These are phyloP conservation scores for Colletotrichum graminicola DNA, from an alignment of 2,329 filamentous ascomycete genomes.

Conservation along the genomic window DNA sequence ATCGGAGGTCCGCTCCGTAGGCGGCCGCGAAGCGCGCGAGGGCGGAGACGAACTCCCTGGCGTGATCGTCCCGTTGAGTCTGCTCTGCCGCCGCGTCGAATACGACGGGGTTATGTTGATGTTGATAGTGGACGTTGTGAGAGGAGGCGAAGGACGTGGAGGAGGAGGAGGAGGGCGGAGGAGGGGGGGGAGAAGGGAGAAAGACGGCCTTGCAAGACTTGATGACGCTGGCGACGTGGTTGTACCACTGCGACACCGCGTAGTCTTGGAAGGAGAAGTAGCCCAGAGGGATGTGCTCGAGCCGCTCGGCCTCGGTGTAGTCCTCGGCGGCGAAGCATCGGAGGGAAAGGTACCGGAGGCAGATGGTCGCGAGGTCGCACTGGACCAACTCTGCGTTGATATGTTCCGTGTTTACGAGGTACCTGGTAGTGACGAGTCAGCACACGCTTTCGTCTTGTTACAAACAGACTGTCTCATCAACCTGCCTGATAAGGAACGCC, in stretches of 20 bases:
- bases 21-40: slow-evolving; percentile 31
- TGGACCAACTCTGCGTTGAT: slow-evolving; percentile 46
- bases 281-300: slow-evolving; percentile 43
- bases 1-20: slow-evolving; percentile 15
- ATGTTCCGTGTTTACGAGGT: slow-evolving; percentile 45
- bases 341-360: slow-evolving; percentile 52
- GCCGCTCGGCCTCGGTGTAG: slow-evolving; percentile 38
- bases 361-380: slow-evolving; percentile 49
- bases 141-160: not conserved
- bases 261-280: slow-evolving; percentile 56
- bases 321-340: slow-evolving; percentile 47
- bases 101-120: not conserved
- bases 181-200: slow-evolving; percentile 2
- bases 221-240: slow-evolving; percentile 48
- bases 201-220: slow-evolving; percentile 33
- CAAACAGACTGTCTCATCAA: too few relatives aligned
- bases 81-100: slow-evolving; percentile 3
- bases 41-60: not conserved
- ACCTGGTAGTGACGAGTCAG: too few relatives aligned
- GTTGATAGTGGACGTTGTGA: not conserved
- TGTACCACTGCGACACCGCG: slow-evolving; percentile 51
- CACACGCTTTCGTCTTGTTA: too few relatives aligned
- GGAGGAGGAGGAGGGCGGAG: slow-evolving; percentile 7
- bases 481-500: too few relatives aligned
- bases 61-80: not conserved